Percentiles rank a stretch among this genome's conserved stretches.
These are phyloP conservation scores for Diaporthe batatas DNA, from an alignment of 2,329 filamentous ascomycete species.

Conservation along the genomic window DNA sequence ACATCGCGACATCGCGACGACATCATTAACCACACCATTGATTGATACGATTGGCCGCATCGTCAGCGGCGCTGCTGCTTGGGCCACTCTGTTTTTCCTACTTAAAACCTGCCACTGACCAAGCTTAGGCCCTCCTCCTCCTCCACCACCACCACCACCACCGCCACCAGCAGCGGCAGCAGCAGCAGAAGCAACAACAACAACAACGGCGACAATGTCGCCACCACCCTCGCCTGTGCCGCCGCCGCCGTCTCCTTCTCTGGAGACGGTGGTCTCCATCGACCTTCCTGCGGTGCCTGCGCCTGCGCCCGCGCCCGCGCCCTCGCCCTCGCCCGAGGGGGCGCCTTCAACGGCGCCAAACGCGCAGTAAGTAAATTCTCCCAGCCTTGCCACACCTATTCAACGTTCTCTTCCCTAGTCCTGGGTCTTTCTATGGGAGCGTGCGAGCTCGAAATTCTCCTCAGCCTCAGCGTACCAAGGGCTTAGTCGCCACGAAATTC, in stretches of 20 bases:
- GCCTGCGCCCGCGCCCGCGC: background rate
- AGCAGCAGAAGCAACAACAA: background rate
- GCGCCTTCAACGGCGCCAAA: background rate
- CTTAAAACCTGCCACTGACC: background rate
- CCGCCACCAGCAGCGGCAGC: background rate
- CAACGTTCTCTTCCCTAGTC: background rate
- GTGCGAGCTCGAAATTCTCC: too few relatives aligned
- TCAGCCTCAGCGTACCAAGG: too few relatives aligned
- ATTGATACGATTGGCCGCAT: background rate
- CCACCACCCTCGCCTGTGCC: background rate
- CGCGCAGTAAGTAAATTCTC: slow-evolving; percentile 11
- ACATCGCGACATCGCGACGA: background rate
- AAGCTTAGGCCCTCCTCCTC: background rate
- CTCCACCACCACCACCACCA: background rate
- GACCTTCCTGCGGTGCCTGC: background rate
- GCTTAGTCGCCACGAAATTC: too few relatives aligned
- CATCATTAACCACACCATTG: background rate
- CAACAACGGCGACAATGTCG: background rate
- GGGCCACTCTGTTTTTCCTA: slow-evolving; percentile 3
- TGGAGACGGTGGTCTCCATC: background rate
- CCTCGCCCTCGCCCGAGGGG: background rate
- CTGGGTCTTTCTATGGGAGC: background rate
- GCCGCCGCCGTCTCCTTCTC: background rate
- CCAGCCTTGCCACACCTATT: background rate
- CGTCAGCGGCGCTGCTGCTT: background rate